These are phyloP conservation scores for Nicotiana obtusifolia DNA, from an alignment of 257 asterid species.

Conservation along the genomic window DNA sequence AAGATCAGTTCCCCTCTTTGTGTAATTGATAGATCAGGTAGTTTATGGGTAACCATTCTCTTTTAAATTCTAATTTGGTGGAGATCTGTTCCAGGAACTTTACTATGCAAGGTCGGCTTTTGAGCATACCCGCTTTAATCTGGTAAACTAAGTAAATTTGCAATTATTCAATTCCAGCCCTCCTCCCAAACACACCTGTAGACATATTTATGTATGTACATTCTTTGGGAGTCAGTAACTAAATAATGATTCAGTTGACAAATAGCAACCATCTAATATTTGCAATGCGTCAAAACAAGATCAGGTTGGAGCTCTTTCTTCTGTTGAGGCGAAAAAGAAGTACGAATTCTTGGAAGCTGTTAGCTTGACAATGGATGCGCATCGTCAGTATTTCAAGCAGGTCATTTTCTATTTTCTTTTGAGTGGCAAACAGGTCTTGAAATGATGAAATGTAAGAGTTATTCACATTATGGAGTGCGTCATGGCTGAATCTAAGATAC, in stretches of 20 bases:
- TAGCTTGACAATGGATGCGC: constrained; percentile 84
- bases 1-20: constrained; percentile 11
- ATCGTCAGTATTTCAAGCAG: constrained; percentile 81
- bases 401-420: neutral
- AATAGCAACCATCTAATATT: neutral
- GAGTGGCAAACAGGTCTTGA: constrained; percentile 25
- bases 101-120: constrained; percentile 72
- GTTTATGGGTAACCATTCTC: constrained; percentile 51
- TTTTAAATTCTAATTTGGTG: constrained; percentile 76
- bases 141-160: constrained; percentile 42
- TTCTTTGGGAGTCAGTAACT: neutral
- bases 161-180: neutral
- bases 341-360: constrained; percentile 85
- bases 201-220: neutral
- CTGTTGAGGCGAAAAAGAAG: constrained; percentile 87
- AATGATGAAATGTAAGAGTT: constrained; percentile 5
- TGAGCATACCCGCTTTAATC: constrained; percentile 87
- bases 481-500: constrained; percentile 20
- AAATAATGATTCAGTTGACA: neutral
- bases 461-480: constrained; percentile 6
- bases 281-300: neutral
- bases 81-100: constrained; percentile 93
- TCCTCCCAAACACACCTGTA: neutral
- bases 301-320: constrained; percentile 80
- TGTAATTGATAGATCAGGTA: constrained; percentile 36